Conservation (phyloP, 108 stramenopile genomes). For the Skeletonema menzelii region DNA sequence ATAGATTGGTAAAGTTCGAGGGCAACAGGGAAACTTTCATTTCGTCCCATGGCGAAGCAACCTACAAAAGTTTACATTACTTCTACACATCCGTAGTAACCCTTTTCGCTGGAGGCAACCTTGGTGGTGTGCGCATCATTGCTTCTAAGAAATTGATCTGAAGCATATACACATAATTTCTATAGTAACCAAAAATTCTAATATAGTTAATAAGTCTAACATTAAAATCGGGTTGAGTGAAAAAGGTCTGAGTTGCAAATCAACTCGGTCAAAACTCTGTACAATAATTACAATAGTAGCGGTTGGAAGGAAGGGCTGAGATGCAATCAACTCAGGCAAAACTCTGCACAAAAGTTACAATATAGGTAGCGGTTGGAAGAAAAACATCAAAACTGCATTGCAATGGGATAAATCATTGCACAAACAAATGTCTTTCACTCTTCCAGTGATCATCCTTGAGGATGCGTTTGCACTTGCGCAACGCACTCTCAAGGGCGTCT, state of each 20-base stretch:
- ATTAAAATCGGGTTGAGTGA: background rate
- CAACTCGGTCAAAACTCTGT: too few relatives aligned
- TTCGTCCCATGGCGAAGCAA: constrained; percentile 28
- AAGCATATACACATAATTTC: too few relatives aligned
- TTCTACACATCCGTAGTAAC: constrained; percentile 32
- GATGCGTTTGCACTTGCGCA: background rate
- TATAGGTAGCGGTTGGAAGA: background rate
- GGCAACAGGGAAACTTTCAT: constrained; percentile 13
- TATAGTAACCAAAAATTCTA: background rate
- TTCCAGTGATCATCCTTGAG: background rate
- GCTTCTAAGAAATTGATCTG: constrained; percentile 29
- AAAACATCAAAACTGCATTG: background rate
- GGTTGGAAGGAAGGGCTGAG: background rate
- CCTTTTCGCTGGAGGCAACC: constrained; percentile 29
- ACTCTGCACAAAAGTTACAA: background rate
- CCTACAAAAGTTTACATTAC: constrained; percentile 31
- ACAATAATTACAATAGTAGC: too few relatives aligned
- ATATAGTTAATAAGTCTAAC: background rate
- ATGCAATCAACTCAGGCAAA: background rate
- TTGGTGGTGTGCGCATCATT: constrained; percentile 46
- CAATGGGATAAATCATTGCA: background rate
- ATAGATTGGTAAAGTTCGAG: constrained; percentile 25
- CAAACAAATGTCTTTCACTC: background rate
- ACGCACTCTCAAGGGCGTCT: background rate
- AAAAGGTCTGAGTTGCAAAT: too few relatives aligned